These are phyloP conservation scores for Mrakia gelida DNA, from an alignment of 768 basidiomycete species.

Conservation along the genomic window DNA sequence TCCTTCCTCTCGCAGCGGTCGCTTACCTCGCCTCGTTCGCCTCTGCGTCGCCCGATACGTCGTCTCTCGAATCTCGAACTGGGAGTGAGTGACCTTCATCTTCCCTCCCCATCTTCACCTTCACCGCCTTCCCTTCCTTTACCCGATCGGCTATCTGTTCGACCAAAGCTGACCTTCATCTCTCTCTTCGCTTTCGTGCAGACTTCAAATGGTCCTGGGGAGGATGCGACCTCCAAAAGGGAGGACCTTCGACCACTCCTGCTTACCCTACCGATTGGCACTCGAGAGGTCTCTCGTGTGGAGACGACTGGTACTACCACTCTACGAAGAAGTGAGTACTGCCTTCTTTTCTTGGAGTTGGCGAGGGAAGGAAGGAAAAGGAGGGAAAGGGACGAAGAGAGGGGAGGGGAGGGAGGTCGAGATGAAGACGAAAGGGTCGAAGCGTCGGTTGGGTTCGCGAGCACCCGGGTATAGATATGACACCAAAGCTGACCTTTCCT, in stretches of 20 bases:
- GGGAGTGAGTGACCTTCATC: background rate
- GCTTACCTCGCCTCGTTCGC: background rate
- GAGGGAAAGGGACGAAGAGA: background rate
- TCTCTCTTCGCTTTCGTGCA: background rate
- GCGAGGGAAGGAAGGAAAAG: too few relatives aligned
- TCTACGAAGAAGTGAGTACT: background rate
- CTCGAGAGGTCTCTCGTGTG: background rate
- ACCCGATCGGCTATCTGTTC: background rate
- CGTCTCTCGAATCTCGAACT: background rate
- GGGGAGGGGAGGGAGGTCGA: background rate
- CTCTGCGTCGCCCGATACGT: background rate
- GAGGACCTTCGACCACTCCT: background rate
- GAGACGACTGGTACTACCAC: background rate
- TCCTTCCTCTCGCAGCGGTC: background rate
- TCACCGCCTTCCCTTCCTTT: background rate
- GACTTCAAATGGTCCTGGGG: background rate
- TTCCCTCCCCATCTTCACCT: background rate
- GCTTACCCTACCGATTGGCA: background rate
- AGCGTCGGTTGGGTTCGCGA: background rate
- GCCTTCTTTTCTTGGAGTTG: background rate
- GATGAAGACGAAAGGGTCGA: background rate
- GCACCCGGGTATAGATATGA: too few relatives aligned
- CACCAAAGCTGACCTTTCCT: background rate
- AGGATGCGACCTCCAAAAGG: background rate
- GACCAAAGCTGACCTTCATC: background rate